A percentile compares a stretch with the other conserved stretches of the same genome.
Evolutionary conservation across 306 rosid genomes (phyloP).

Genomic region (Rubus idaeus): DNA sequence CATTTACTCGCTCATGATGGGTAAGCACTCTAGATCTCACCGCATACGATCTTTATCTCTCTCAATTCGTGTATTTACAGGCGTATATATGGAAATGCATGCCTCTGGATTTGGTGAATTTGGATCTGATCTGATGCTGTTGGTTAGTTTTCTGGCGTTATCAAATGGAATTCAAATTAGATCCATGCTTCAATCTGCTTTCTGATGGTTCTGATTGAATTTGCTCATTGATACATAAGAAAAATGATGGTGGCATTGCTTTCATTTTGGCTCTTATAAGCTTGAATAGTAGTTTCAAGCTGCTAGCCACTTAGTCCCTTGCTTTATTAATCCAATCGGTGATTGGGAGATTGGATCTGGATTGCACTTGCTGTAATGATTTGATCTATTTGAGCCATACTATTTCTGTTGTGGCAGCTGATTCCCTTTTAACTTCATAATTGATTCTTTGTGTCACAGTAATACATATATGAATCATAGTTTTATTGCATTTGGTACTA

Average conservation of each 20-base stretch:
- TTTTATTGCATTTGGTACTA: background rate
- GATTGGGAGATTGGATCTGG: constrained; percentile 14
- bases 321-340: background rate
- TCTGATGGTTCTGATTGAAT: background rate
- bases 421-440: background rate
- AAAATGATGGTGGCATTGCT: background rate
- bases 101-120: constrained; percentile 10
- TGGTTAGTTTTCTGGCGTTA: background rate
- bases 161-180: constrained; percentile 1
- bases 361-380: background rate
- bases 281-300: background rate
- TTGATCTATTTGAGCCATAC: background rate
- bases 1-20: constrained; percentile 96
- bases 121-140: constrained; percentile 36
- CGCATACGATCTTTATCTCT: constrained; percentile 7
- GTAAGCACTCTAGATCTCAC: constrained; percentile 44
- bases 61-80: background rate
- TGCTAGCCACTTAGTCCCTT: background rate
- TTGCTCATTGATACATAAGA: background rate
- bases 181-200: constrained; percentile 13
- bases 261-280: background rate
- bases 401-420: background rate
- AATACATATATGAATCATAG: background rate
- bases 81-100: background rate
- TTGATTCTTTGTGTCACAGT: too few relatives aligned